phyloP scores from a whole-genome alignment of 768 basidiomycete species.

The Macrolepiota albuminosa region DNA sequence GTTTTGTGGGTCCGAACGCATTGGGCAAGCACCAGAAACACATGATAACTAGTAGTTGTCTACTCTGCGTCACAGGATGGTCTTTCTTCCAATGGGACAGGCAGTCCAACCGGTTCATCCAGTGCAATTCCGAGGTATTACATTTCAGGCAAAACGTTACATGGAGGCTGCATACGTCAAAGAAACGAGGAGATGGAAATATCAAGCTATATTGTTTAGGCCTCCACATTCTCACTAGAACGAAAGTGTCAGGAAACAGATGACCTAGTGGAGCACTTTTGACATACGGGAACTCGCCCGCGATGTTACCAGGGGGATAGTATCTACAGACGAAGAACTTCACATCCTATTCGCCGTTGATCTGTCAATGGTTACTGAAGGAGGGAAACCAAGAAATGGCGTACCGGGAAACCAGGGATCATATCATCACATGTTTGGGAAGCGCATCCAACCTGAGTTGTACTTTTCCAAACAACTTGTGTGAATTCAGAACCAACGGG shows the following conservation, averaged over 20 bases:
- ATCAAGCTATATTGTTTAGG: conserved; percentile 16
- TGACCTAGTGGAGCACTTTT: not conserved
- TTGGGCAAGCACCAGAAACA: conserved; percentile 26
- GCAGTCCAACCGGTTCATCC: too few relatives aligned
- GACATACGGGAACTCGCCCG: conserved; percentile 55
- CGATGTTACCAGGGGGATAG: conserved; percentile 56
- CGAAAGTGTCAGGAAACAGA: not conserved
- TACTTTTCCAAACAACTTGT: conserved; percentile 71
- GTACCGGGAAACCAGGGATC: conserved; percentile 44
- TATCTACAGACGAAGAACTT: conserved; percentile 70
- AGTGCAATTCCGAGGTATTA: too few relatives aligned
- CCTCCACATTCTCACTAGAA: conserved; percentile 41
- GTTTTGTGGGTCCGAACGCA: not conserved
- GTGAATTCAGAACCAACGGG: conserved; percentile 66
- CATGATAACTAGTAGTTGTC: not conserved
- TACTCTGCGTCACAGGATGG: too few relatives aligned
- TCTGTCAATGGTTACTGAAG: not conserved
- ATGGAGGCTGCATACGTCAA: not conserved
- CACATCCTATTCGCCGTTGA: conserved; percentile 34
- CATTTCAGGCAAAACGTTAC: too few relatives aligned
- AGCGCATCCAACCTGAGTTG: conserved; percentile 62
- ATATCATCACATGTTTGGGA: conserved; percentile 51
- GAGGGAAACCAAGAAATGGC: conserved; percentile 17
- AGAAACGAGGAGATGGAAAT: conserved; percentile 4
- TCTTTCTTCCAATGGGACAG: too few relatives aligned